Evolutionary conservation across 2,329 filamentous ascomycete species (phyloP), one percentile per base, ranked within the genome.

Genomic region (Ophiostoma himal-ulmi): DNA sequence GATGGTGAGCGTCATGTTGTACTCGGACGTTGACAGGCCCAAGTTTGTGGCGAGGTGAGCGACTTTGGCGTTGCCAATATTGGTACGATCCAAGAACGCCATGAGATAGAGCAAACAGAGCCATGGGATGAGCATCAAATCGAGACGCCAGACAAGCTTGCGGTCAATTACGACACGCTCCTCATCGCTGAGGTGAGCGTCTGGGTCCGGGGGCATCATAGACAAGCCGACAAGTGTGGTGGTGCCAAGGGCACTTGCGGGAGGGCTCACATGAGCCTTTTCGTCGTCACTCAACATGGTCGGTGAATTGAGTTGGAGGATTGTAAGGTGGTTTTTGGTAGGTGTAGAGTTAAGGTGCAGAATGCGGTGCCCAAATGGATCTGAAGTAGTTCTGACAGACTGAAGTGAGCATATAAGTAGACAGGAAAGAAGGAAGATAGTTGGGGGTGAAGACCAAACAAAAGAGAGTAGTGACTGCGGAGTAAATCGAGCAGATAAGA

Each of bases 1-100:
- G 75, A 96, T 90, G 44, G 91, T 92, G 8, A 96, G 83, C 0
- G 89, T 86, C 30, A 86, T 83, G 78, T 94, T 94, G 81, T 93
- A 96, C 76, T 91, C 83, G 6, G 82, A 79, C 2, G 85, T 83
- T 0, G 83, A 84, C 68, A 94, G 86, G 41, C 84, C 74, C 20
- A 95, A 80, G 71, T 91, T 88, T 13, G 82, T 74, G 37, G 79
- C 74, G 13, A 88, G 78, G 68, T 82, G 80, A 34, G 84, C 85
- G 71, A 89, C 85, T 74, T 87, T 88, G 52, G 87, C 92, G 79
- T 85, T 85, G 64, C 91, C 91, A 71, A 94, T 91, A 75, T 95
- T 94, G 36, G 92, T 93, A 17, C 89, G 84, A 76, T 90, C 88
- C 62, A 93, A 83, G 77, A 93, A 93, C 72, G 89, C 90, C 69